Base-by-base conservation (phyloP, 306 rosid genomes). In the Comarum palustre region DNA sequence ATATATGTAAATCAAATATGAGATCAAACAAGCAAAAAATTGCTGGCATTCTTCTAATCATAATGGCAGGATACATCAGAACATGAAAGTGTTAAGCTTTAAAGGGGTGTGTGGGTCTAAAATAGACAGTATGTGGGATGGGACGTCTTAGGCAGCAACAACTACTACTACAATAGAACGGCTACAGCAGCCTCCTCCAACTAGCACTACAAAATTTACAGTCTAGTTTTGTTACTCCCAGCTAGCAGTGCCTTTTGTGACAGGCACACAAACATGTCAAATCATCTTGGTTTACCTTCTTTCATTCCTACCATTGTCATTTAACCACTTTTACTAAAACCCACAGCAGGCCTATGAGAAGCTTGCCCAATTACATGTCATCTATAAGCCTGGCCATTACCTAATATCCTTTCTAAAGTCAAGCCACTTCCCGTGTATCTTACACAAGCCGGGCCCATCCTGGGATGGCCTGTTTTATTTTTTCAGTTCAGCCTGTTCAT, bases 61-160 rank as follows among this genome's bases (percentile, higher is more conserved):
- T 2, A 22, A 2, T 52, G 59, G 29, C 4, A 52, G 8, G 29
- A 20, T 52, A 9, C 20, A 52, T 20, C 14, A 25, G 36, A 58
- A 25, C 17, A 45, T 45, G 48, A 3, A 45, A 45, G 48, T 4
- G 48, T 46, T 16, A 61, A 32, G 19, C 45, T 41, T 19, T 41
- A 3, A 32, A 61, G 25, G 66, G 43, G 4, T 8, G 8, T 3
- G 15, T 24, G 41, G 39, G 27, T 14, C 1, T 8, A 2, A 0
- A 20, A 6, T 47, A 3, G 72, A 25, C 41, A 59, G 39, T n/a
- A 29, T 59, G 39, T 3, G 41, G 36, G 58, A 68, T 46, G 72
- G 72, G 72, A 46, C 72, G 22, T 46, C 72, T 46, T 68, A 27
- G 72, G 55, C 72, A 46, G 57, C 54, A 6, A 6, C 5, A 45